A percentile compares a stretch with the other conserved stretches of the same genome.
Evolutionary conservation across 1,139 yeast genomes (phyloP).

Genomic region (Scheffersomyces illinoinensis): DNA sequence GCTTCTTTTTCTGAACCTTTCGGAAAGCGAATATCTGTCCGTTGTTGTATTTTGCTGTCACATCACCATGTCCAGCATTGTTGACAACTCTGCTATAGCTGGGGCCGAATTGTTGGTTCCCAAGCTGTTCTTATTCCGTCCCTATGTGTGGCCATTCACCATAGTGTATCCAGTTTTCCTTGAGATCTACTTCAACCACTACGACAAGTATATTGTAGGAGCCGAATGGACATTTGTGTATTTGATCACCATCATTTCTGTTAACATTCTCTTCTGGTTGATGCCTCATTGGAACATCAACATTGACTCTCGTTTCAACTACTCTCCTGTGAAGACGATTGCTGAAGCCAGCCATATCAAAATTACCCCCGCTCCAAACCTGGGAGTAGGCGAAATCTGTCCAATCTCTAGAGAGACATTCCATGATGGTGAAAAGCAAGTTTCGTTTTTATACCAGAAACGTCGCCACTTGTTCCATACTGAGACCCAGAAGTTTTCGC

Average conservation of each 20-base stretch:
- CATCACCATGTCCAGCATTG: slow-evolving; percentile 39
- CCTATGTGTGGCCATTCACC: slow-evolving; percentile 84
- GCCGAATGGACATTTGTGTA: slow-evolving; percentile 87
- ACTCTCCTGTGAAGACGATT: slow-evolving; percentile 49
- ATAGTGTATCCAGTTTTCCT: slow-evolving; percentile 75
- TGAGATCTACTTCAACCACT: slow-evolving; percentile 65
- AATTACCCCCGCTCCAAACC: slow-evolving; percentile 80
- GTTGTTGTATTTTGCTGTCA: not conserved
- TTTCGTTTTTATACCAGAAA: slow-evolving; percentile 85
- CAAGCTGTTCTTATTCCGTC: slow-evolving; percentile 58
- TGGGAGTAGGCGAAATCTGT: slow-evolving; percentile 84
- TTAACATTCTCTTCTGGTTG: slow-evolving; percentile 77
- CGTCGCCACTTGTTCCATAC: slow-evolving; percentile 78
- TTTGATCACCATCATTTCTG: slow-evolving; percentile 67
- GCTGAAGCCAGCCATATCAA: slow-evolving; percentile 69
- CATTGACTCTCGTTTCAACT: slow-evolving; percentile 72
- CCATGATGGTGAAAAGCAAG: slow-evolving; percentile 61
- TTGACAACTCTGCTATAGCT: slow-evolving; percentile 59
- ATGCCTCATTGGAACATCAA: slow-evolving; percentile 95
- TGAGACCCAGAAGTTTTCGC: slow-evolving; percentile 58
- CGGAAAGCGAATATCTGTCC: not conserved
- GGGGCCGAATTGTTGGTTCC: slow-evolving; percentile 75
- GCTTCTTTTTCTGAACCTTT: not conserved
- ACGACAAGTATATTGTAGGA: slow-evolving; percentile 82
- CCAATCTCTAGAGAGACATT: slow-evolving; percentile 57